Evolutionary conservation across 108 stramenopile genomes (phyloP), one percentile per base, ranked within the genome.

Genomic region (Schizochytrium sp.): DNA sequence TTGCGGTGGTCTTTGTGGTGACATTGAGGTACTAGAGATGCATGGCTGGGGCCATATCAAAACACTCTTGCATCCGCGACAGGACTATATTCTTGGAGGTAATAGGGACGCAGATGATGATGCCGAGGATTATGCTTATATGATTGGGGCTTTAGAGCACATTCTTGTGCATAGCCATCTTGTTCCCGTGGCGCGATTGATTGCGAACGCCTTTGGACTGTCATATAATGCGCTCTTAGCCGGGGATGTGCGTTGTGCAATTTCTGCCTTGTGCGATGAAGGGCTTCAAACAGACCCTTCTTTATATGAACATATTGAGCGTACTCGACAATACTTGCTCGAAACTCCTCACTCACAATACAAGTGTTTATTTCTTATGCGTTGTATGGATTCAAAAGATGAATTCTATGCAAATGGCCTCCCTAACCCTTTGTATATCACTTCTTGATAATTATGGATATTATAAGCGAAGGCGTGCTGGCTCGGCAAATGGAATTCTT

Each of bases 21-120:
- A 69, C 44, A 8, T 69, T 15, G 64, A 69, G 42, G 64, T 69
- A 7, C 64, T 69, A 8, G 64, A 7, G 19, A 12, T 69, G 64
- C 64, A 69, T 69, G 64, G 64, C 12, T 69, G 64, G 64, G 64
- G 64, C 64, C 42, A 69, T 44, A 69, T 69, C 15, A 69, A 8
- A 5, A 5, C 12, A 15, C 64, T 38, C 8, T 44, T 69, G 12
- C 64, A 69, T 44, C 64, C 64, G 0, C 64, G 64, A 44, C 64
- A 69, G 28, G 64, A 69, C 64, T 69, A 69, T 15, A 69, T 69
- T 3, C 64, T 69, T 12, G 64, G 64, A 38, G 64, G 64, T 7
- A 69, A 69, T 38, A 44, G 5, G 8, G 64, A 69, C 28, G 1
- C 64, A 13, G 64, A 7, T 8, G 64, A 69, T 8, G 64, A 69